Base-by-base conservation (phyloP, 1,284 basidiomycete genomes). In the Boletus mariae region DNA sequence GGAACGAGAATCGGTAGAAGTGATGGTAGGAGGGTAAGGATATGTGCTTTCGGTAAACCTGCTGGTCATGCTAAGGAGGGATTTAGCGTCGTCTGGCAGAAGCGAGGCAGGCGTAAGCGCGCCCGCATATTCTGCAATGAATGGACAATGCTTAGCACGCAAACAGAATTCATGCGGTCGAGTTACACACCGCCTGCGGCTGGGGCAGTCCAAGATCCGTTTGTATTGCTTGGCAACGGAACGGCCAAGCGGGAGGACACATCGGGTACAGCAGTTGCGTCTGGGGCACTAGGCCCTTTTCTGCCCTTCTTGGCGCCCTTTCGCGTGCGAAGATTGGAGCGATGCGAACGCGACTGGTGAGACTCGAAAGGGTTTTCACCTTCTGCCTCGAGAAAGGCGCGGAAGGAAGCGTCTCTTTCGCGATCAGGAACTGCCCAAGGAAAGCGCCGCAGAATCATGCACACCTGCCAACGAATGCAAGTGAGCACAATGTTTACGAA, bases 361-460 rank as follows among this genome's bases (percentile, higher is more conserved):
- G 49, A 55, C n/a, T 64, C 47, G 31, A 51, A 32, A 8, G 66
- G 69, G 51, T 56, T 66, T 45, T 62, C 61, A 12, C 66, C 64
- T 51, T 68, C 69, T 26, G 94, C 91, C 61, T 87, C 82, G 60
- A 98, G 87, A 67, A 97, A 99, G 8, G 93, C 85, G 57, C 87
- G 82, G 78, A 93, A 99, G 67, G 87, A 91, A 50, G 91, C 83
- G 67, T 99, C 97, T 31, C 85, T 85, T 80, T 97, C 97, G 64
- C 86, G 80, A 71, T 99, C 96, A 23, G 96, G 95, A 55, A 98
- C 89, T 74, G 95, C 98, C 97, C 97, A 99, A 2, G 97, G 97
- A 79, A 99, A 99, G 47, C 97, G 83, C 48, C 96, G 82, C 44
- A 99, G 81, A 57, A 97, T 80, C 97, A 99, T 99, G 78, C 97